Conservation (phyloP, 2,329 filamentous ascomycete species). For the Diaporthe eres region DNA sequence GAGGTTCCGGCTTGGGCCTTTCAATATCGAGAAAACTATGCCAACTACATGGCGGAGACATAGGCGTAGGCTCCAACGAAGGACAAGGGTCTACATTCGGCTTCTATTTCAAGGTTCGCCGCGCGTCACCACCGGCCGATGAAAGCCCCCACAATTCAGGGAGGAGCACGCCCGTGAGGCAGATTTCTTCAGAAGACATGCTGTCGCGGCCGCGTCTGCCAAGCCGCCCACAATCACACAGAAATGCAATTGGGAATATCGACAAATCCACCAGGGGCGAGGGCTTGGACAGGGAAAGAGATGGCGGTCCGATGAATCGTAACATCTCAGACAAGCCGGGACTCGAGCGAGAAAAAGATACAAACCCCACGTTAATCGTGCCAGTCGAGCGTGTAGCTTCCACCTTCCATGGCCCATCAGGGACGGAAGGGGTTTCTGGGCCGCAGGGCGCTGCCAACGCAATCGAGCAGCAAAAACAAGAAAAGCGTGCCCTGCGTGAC, state of each 20-base stretch:
- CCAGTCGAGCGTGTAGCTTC: neutral
- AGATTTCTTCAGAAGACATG: neutral
- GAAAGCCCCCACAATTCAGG: neutral
- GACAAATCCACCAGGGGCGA: neutral
- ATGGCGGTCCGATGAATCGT: neutral
- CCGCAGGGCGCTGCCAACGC: no score
- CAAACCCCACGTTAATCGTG: neutral
- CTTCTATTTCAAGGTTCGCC: conserved; percentile 29
- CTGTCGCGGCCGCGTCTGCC: neutral
- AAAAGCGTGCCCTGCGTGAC: neutral
- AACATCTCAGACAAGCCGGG: neutral
- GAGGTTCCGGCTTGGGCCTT: conserved; percentile 22
- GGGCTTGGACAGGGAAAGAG: neutral
- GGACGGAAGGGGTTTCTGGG: neutral
- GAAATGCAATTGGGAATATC: neutral
- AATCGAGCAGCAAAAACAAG: neutral
- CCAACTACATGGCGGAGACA: conserved; percentile 32
- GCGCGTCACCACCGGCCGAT: neutral
- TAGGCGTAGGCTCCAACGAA: conserved; percentile 27
- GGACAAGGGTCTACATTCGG: conserved; percentile 28
- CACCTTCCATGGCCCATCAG: neutral
- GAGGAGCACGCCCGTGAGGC: conserved; percentile 12
- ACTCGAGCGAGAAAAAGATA: neutral
- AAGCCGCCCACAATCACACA: neutral
- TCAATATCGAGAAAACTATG: conserved; percentile 31